These are phyloP conservation scores for Aspergillus olivimuriae DNA, from an alignment of 495 filamentous ascomycete species.

Conservation along the genomic window DNA sequence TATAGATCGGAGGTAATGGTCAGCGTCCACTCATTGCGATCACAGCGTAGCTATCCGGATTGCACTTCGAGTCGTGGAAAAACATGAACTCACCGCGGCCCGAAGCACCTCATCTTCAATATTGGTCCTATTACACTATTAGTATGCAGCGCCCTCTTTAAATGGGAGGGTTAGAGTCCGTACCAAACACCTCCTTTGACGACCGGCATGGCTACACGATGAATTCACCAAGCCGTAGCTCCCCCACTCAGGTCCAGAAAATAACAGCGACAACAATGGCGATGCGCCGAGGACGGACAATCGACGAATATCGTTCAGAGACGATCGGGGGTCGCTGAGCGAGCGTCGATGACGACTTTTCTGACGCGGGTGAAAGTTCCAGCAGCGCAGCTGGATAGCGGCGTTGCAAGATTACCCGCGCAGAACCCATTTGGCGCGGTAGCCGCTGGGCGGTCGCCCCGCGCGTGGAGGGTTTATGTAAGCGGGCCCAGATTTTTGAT, in stretches of 20 bases:
- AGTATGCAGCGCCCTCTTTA: conserved; percentile 12
- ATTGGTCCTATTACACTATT: conserved; percentile 47
- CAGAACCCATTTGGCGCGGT: conserved; percentile 12
- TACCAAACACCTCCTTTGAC: conserved; percentile 98
- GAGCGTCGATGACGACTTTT: conserved; percentile 5
- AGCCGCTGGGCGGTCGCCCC: conserved; percentile 20
- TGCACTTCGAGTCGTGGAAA: not conserved
- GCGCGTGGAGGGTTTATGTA: conserved; percentile 28
- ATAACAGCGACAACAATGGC: too few relatives aligned
- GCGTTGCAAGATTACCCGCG: conserved; percentile 13
- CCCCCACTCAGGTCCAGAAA: too few relatives aligned
- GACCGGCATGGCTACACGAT: conserved; percentile 66
- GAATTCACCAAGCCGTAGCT: conserved; percentile 2
- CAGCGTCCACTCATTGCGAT: conserved; percentile 14
- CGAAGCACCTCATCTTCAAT: conserved; percentile 96
- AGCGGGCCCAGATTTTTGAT: conserved; percentile 31
- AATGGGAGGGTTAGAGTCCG: conserved; percentile 41
- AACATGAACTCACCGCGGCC: conserved; percentile 49
- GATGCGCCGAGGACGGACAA: too few relatives aligned
- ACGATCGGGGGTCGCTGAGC: too few relatives aligned
- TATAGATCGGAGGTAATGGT: conserved; percentile 12
- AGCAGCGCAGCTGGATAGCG: conserved; percentile 9
- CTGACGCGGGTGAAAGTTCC: conserved; percentile 15
- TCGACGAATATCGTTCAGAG: too few relatives aligned
- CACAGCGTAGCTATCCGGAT: not conserved